A percentile compares a stretch with the other conserved stretches of the same genome.
phyloP scores from a whole-genome alignment of 73 alveolate species.

The Stentor roeselii region DNA sequence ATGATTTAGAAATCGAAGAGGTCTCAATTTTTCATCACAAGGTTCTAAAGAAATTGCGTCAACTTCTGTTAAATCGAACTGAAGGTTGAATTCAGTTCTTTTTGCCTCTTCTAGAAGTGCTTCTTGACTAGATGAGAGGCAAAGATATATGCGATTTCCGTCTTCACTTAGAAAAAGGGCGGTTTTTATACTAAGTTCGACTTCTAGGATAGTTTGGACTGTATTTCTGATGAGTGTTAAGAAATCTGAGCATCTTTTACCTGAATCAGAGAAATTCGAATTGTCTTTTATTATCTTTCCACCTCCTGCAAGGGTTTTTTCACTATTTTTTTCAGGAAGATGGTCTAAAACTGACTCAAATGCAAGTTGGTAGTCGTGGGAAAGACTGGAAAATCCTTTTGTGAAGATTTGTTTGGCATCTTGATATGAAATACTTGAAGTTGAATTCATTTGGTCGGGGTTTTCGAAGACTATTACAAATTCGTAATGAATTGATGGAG shows the following conservation, averaged over 20 bases:
- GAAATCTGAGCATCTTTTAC: not conserved
- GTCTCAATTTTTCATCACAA: conserved; percentile 35
- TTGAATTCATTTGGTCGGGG: not conserved
- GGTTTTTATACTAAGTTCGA: not conserved
- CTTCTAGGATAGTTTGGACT: not conserved
- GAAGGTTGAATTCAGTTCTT: conserved; percentile 28
- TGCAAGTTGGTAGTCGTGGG: not conserved
- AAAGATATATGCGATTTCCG: conserved; percentile 39
- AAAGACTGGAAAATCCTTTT: not conserved
- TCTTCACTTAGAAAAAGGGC: conserved; percentile 33
- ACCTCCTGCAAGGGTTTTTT: not conserved
- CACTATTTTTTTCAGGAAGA: not conserved
- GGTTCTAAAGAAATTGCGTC: conserved; percentile 40
- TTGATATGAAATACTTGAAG: not conserved
- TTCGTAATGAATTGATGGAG: no score
- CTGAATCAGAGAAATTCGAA: not conserved
- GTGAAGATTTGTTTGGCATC: not conserved
- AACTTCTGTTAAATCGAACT: conserved; percentile 25
- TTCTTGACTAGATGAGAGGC: conserved; percentile 14
- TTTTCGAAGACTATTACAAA: not conserved
- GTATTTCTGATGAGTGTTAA: not conserved
- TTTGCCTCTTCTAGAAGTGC: conserved; percentile 31
- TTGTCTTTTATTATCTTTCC: not conserved
- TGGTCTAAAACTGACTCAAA: not conserved
- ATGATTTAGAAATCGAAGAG: conserved; percentile 24